Base-by-base conservation (phyloP, 2,329 filamentous ascomycete genomes). In the Fusarium stilboides region DNA sequence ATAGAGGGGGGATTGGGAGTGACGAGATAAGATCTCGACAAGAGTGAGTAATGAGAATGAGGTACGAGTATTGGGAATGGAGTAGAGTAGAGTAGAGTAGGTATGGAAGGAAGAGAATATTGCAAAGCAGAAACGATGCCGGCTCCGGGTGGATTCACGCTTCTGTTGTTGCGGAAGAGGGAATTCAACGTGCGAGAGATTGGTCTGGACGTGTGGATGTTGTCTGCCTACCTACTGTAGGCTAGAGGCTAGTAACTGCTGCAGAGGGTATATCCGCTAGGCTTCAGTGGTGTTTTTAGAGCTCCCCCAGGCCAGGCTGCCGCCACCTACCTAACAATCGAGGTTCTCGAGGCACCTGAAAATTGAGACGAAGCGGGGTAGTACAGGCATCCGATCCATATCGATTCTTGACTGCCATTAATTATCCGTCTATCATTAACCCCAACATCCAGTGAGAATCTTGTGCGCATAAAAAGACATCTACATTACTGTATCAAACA, bases 101-200 rank as follows among this genome's bases (percentile, higher is more conserved):
- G 39, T 45, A 55, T 50, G 58, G 55, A 39, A 54, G 42, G 46
- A 67, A 39, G 51, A 62, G 51, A 54, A 53, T 49, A 33, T 51
- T 50, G 37, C 39, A 50, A 37, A 54, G 42, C 49, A 57, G 49
- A 57, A 50, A 69, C 58, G 58, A 71, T 69, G 62, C 57, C 69
- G 68, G 68, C 62, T 62, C 65, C 60, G 66, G 57, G 65, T 66
- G 65, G 67, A 66, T 69, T 69, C 54, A 68, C 60, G 39, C 42
- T 65, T 68, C 57, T 68, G 56, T 47, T 63, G 57, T 50, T 64
- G 40, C 62, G 52, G 52, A 66, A 63, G 65, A 53, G 66, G 55
- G 55, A 64, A 58, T 66, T 63, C 31, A 45, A 24, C 58, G 54
- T 61, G 66, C 43, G 60, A 63, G 59, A 51, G 31, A 42, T 34